A percentile compares a stretch with the other conserved stretches of the same genome.
Evolutionary conservation across 257 asterid species (phyloP).

Genomic region (Solanum tarijense): DNA sequence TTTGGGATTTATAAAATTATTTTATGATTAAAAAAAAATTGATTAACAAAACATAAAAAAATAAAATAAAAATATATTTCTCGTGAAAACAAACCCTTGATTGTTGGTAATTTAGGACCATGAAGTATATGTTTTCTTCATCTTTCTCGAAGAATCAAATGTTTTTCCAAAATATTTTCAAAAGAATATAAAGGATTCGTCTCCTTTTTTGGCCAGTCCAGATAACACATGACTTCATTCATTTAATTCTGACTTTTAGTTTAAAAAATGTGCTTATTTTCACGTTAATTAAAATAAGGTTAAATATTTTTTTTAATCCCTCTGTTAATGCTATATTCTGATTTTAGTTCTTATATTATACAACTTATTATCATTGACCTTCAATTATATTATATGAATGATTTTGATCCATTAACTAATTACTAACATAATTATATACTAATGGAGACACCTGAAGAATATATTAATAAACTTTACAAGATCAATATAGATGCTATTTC

Average conservation of each 20-base stretch:
- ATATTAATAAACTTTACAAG: too few relatives aligned
- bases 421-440: accelerated
- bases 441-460: background rate
- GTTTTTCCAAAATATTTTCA: background rate
- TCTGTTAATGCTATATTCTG: background rate
- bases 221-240: background rate
- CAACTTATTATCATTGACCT: background rate
- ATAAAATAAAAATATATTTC: background rate
- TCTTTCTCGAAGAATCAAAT: background rate
- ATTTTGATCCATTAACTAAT: too few relatives aligned
- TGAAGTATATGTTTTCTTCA: background rate
- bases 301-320: too few relatives aligned
- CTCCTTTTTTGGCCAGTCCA: background rate
- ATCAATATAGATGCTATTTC: background rate
- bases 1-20: too few relatives aligned
- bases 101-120: background rate
- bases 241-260: background rate
- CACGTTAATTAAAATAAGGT: background rate
- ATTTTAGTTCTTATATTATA: too few relatives aligned
- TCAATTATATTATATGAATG: background rate
- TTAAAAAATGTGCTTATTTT: background rate
- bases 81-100: background rate
- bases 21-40: too few relatives aligned
- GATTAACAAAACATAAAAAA: background rate
- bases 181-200: background rate